These are phyloP conservation scores for Phyllosticta citrichinensis DNA, from an alignment of 2,329 filamentous ascomycete genomes.

Conservation along the genomic window DNA sequence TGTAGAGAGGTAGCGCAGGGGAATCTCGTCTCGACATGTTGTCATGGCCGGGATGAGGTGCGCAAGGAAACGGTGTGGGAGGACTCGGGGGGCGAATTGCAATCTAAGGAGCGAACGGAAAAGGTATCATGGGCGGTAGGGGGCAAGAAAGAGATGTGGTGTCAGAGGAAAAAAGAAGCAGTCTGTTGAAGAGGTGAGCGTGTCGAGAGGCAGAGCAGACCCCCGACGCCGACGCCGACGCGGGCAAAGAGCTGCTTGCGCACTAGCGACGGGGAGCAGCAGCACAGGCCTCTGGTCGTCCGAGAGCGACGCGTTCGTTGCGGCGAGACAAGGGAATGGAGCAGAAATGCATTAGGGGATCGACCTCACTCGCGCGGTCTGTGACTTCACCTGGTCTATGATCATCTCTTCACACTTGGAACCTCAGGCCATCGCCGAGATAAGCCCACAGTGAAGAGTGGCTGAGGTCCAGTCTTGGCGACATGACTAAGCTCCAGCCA, in stretches of 20 bases:
- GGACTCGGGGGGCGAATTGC: constrained; percentile 4
- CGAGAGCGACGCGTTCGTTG: not conserved
- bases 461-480: not conserved
- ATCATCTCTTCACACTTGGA: too few species aligned
- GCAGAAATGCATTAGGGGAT: too few species aligned
- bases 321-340: too few species aligned
- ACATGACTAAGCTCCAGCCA: constrained; percentile 1
- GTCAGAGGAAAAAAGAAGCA: not conserved
- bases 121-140: constrained; percentile 1
- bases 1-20: constrained; percentile 48
- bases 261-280: not conserved
- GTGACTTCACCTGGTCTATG: too few species aligned
- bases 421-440: too few species aligned
- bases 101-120: not conserved
- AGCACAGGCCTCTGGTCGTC: not conserved
- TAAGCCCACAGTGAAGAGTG: too few species aligned
- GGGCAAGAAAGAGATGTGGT: not conserved
- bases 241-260: not conserved
- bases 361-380: too few species aligned
- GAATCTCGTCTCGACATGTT: constrained; percentile 54
- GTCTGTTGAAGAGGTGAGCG: constrained; percentile 70
- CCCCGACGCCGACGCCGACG: constrained; percentile 57
- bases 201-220: constrained; percentile 69
- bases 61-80: not conserved
- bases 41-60: constrained; percentile 30